Percentiles rank a stretch among this genome's conserved stretches.
Evolutionary conservation across 768 basidiomycete genomes (phyloP).

Genomic region (Calocybe indica): DNA sequence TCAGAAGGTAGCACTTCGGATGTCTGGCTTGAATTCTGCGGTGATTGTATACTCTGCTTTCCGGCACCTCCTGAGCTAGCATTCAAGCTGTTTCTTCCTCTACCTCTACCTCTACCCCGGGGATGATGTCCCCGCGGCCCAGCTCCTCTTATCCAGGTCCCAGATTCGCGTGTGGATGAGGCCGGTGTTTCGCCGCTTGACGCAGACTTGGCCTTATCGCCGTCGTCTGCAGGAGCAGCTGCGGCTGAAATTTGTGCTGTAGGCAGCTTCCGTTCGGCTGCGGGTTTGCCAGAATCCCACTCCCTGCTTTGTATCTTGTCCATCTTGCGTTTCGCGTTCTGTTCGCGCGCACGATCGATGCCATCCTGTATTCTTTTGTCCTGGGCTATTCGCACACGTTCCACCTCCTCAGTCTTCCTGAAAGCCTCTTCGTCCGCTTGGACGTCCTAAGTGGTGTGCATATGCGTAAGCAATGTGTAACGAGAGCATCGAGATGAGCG

Average conservation of each 20-base stretch:
- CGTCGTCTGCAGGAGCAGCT: neutral
- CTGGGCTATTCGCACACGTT: slow-evolving; percentile 51
- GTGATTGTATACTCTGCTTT: no score
- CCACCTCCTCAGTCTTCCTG: slow-evolving; percentile 59
- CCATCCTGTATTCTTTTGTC: slow-evolving; percentile 63
- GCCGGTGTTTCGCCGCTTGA: slow-evolving; percentile 1
- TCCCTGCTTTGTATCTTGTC: slow-evolving; percentile 75
- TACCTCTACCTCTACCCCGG: slow-evolving; percentile 24
- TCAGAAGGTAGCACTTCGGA: no score
- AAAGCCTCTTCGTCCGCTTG: slow-evolving; percentile 79
- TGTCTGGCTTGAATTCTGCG: no score
- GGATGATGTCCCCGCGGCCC: slow-evolving; percentile 19
- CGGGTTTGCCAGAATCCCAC: slow-evolving; percentile 76
- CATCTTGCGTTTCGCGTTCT: slow-evolving; percentile 77
- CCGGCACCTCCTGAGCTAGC: no score
- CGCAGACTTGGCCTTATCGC: slow-evolving; percentile 4
- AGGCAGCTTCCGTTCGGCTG: neutral
- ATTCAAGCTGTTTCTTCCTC: slow-evolving; percentile 26
- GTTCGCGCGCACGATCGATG: slow-evolving; percentile 65
- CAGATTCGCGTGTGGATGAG: slow-evolving; percentile 13
- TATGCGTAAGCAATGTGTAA: neutral
- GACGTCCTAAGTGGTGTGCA: slow-evolving; percentile 43
- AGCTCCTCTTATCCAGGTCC: slow-evolving; percentile 23
- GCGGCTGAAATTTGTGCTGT: slow-evolving; percentile 9
- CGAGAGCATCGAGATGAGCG: neutral